Conservation (phyloP, 2,329 filamentous ascomycete species). For the Fusarium compactum region DNA sequence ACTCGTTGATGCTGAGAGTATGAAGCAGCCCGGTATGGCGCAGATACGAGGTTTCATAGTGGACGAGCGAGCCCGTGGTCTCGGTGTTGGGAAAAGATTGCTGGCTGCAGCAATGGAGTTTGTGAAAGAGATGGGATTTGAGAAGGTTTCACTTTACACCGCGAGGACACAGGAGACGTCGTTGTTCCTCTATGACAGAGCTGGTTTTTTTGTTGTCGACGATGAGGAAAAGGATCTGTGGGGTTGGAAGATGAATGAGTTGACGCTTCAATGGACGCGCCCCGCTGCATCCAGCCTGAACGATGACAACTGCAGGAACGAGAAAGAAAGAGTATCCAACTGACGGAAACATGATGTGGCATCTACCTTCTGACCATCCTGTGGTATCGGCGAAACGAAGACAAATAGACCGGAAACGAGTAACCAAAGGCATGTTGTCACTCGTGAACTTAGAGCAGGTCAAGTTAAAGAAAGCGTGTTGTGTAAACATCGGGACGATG, state of each 20-base stretch:
- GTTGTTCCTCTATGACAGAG: constrained; percentile 15
- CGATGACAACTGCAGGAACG: neutral
- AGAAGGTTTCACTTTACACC: constrained; percentile 17
- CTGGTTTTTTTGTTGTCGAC: constrained; percentile 7
- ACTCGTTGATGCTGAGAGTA: constrained; percentile 14
- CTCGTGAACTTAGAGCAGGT: no score
- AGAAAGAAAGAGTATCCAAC: neutral
- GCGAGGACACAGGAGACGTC: constrained; percentile 6
- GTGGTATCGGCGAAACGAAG: no score
- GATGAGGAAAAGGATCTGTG: constrained; percentile 28
- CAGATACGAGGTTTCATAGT: constrained; percentile 36
- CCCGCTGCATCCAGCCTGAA: neutral
- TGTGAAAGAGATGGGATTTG: constrained; percentile 15
- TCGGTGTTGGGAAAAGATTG: constrained; percentile 21
- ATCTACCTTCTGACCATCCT: no score
- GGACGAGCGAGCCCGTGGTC: constrained; percentile 23
- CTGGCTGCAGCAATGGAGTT: constrained; percentile 27
- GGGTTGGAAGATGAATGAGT: constrained; percentile 22
- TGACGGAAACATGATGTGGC: neutral
- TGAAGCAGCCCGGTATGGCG: constrained; percentile 1
- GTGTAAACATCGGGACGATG: no score
- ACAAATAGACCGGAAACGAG: no score
- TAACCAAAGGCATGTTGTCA: no score
- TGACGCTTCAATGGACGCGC: constrained; percentile 29
- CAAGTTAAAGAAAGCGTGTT: no score